Conservation (phyloP, 768 basidiomycete genomes). For the Mycena albidolilacea region DNA sequence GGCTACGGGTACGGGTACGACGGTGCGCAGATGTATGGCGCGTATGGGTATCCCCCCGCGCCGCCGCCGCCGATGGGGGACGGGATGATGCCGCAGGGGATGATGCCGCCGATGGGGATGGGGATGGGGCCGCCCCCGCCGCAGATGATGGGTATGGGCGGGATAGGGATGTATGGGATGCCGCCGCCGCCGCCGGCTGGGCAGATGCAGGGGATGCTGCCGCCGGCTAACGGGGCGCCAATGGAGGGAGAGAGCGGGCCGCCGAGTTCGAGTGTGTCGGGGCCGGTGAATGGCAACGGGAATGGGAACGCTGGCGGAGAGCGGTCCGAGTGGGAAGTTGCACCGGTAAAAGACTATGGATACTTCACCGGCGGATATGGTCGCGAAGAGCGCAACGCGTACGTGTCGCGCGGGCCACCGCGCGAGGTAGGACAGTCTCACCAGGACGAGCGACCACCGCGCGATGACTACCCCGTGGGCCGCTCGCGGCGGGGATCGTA, state of each 20-base stretch:
- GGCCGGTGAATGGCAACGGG: conserved; percentile 4
- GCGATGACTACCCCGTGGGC: conserved; percentile 29
- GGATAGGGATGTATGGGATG: conserved; percentile 30
- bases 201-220: conserved; percentile 22
- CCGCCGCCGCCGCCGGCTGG: conserved; percentile 17
- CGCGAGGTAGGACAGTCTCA: conserved; percentile 18
- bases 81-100: conserved; percentile 19
- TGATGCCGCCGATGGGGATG: conserved; percentile 20
- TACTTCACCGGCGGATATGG: conserved; percentile 14
- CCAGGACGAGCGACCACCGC: conserved; percentile 30
- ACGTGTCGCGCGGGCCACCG: neutral
- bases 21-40: conserved; percentile 18
- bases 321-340: conserved; percentile 34
- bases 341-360: conserved; percentile 34
- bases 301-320: conserved; percentile 15
- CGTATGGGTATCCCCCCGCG: neutral
- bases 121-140: conserved; percentile 14
- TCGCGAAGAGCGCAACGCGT: conserved; percentile 20
- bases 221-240: conserved; percentile 15
- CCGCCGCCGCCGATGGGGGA: conserved; percentile 21
- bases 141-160: conserved; percentile 29
- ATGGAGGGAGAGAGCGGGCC: conserved; percentile 4
- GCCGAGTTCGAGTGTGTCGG: conserved; percentile 2
- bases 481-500: conserved; percentile 36
- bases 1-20: conserved; percentile 15